Evolutionary conservation across 176 grass and related monocot species (phyloP).

Genomic region (Zea luxurians): DNA sequence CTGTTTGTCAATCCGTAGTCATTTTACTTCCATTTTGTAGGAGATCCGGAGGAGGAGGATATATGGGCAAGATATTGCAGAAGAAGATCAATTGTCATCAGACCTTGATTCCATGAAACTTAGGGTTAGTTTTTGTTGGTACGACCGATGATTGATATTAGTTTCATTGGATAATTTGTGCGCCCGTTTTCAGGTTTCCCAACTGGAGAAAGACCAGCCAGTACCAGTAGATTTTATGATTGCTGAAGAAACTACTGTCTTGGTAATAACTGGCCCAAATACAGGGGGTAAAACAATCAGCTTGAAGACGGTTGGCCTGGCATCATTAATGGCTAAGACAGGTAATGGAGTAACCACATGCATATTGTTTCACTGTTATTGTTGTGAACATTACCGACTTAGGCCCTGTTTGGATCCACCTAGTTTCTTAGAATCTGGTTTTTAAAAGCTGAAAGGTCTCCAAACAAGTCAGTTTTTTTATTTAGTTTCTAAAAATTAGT

Average conservation of each 20-base stretch:
- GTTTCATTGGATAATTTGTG: constrained; percentile 38
- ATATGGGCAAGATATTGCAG: constrained; percentile 53
- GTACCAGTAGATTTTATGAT: constrained; percentile 77
- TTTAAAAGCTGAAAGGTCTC: too few species aligned
- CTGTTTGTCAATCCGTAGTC: constrained; percentile 17
- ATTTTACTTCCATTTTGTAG: constrained; percentile 44
- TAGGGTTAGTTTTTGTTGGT: constrained; percentile 47
- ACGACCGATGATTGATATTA: constrained; percentile 5
- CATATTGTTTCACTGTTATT: background rate
- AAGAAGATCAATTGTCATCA: constrained; percentile 49
- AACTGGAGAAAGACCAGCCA: constrained; percentile 56
- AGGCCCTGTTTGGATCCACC: too few species aligned
- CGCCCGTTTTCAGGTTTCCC: constrained; percentile 50
- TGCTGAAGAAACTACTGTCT: constrained; percentile 64
- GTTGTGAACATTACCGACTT: constrained; percentile 17
- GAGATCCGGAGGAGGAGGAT: constrained; percentile 73
- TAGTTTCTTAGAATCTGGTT: too few species aligned
- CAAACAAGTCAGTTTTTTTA: too few species aligned
- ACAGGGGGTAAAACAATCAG: constrained; percentile 87
- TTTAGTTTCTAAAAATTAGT: too few species aligned
- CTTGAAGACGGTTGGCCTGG: constrained; percentile 75
- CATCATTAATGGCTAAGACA: constrained; percentile 83
- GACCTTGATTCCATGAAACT: constrained; percentile 56
- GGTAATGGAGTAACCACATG: constrained; percentile 36
- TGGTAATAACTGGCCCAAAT: constrained; percentile 86